A percentile compares a stretch with the other conserved stretches of the same genome.
Evolutionary conservation across 75 land plant genomes (phyloP).

Genomic region (Chamaecyparis obtusa): DNA sequence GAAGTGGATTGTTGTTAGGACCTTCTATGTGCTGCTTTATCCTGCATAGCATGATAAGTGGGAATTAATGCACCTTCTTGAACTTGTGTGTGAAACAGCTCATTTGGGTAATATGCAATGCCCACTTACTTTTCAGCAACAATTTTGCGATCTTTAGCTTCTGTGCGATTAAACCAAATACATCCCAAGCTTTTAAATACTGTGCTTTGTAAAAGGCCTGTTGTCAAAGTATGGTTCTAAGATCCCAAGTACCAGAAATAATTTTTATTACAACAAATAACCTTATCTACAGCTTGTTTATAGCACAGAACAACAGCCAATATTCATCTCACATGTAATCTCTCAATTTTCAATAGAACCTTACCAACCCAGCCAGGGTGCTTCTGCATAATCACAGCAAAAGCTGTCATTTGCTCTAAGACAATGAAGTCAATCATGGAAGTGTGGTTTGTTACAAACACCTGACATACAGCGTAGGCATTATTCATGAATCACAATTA

Average conservation of each 20-base stretch:
- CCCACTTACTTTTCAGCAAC: conserved; percentile 77
- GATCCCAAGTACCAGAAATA: background rate
- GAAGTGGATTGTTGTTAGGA: conserved; percentile 80
- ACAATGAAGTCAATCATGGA: conserved; percentile 98
- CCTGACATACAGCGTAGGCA: conserved; percentile 43
- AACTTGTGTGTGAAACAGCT: background rate
- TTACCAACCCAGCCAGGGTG: conserved; percentile 99
- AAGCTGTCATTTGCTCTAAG: conserved; percentile 97
- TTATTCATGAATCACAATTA: background rate
- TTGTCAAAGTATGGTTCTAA: background rate
- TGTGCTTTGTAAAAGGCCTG: conserved; percentile 83
- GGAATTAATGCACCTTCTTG: background rate
- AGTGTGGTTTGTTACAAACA: conserved; percentile 97
- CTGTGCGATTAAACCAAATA: conserved; percentile 97
- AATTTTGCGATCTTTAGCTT: conserved; percentile 84
- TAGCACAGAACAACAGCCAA: background rate
- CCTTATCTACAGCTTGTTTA: background rate
- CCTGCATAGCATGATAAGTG: conserved; percentile 32
- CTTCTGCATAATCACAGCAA: conserved; percentile 99
- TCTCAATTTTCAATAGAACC: conserved; percentile 19
- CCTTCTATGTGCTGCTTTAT: conserved; percentile 76
- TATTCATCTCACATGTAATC: background rate
- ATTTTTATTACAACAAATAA: background rate
- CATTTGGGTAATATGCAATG: background rate
- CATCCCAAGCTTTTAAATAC: conserved; percentile 92